Evolutionary conservation across 306 rosid species (phyloP).

Genomic region (Vigna nakashimae): DNA sequence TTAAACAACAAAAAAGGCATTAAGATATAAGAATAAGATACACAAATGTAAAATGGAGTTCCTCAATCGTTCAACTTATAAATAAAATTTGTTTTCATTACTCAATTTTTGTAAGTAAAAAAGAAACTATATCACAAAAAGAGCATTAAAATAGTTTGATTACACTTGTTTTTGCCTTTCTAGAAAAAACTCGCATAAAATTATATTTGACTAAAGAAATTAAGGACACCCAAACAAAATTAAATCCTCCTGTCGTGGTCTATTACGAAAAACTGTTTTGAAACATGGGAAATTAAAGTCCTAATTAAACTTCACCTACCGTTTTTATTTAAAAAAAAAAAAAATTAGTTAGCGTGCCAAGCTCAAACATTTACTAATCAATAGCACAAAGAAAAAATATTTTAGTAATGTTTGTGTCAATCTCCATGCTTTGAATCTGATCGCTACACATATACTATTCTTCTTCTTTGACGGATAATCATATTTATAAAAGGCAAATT

Average conservation of each 20-base stretch:
- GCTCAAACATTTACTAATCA: neutral
- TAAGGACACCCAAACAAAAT: too few relatives aligned
- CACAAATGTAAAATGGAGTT: too few relatives aligned
- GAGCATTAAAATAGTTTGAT: too few relatives aligned
- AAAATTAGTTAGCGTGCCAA: neutral
- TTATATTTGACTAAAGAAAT: too few relatives aligned
- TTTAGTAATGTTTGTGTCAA: neutral
- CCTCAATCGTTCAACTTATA: too few relatives aligned
- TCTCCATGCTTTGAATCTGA: neutral
- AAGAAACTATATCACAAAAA: too few relatives aligned
- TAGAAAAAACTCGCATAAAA: neutral
- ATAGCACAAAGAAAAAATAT: neutral
- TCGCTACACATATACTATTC: neutral
- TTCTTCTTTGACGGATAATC: neutral
- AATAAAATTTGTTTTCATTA: neutral
- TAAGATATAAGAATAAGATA: too few relatives aligned
- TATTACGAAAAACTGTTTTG: neutral
- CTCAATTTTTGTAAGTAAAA: too few relatives aligned
- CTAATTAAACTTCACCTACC: neutral
- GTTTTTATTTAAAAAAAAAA: too few relatives aligned
- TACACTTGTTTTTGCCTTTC: neutral
- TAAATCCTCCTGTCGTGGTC: neutral
- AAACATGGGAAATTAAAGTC: neutral
- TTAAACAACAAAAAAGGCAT: too few relatives aligned
- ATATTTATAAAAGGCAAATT: neutral